Evolutionary conservation across 2,329 filamentous ascomycete genomes (phyloP), one percentile per base, ranked within the genome.

Genomic region (Neopestalotiopsis rosae): DNA sequence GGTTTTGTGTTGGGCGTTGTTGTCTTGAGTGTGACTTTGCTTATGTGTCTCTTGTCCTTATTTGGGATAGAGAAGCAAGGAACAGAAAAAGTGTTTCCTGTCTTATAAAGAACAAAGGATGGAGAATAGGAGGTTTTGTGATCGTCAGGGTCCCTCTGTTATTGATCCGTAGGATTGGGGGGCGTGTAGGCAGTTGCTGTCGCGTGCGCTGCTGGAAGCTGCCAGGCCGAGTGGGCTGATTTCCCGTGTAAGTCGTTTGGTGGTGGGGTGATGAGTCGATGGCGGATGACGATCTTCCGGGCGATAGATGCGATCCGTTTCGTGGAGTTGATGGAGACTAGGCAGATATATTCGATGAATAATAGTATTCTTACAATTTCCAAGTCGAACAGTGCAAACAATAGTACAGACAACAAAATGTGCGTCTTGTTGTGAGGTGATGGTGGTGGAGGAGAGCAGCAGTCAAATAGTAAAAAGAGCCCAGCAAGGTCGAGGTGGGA

Each of bases 241-340:
- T 62, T 52, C 10, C 45, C 59, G 28, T 62, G 59, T 62, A 62
- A 62, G 59, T 62, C 59, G 32, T 38, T 10, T 38, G 59, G 30
- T 61, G 42, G 58, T 61, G 58, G 58, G 59, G 59, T 62, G 57
- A 28, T 28, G 59, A 40, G 13, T 20, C n/a, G 45, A 52, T 24
- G 45, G 17, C 45, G 45, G n/a, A 52, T 52, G 45, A 52, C 45
- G 45, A 52, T 52, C 45, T 20, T 52, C 45, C 45, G 45, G 34
- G 7, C 45, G 45, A 52, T 52, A n/a, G 17, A 52, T 20, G 17
- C 45, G 45, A 52, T 52, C 45, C 45, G 45, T 52, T 52, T 52
- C 45, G 45, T 52, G 45, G 45, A 52, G 45, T 52, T 20, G 45
- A 52, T 52, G 45, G 17, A 20, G 45, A 17, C n/a, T n/a, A 14